Percentiles rank a stretch among this genome's conserved stretches.
Evolutionary conservation across 805 yeast genomes (phyloP).

Genomic region (Kurtzmaniella cleridarum): DNA sequence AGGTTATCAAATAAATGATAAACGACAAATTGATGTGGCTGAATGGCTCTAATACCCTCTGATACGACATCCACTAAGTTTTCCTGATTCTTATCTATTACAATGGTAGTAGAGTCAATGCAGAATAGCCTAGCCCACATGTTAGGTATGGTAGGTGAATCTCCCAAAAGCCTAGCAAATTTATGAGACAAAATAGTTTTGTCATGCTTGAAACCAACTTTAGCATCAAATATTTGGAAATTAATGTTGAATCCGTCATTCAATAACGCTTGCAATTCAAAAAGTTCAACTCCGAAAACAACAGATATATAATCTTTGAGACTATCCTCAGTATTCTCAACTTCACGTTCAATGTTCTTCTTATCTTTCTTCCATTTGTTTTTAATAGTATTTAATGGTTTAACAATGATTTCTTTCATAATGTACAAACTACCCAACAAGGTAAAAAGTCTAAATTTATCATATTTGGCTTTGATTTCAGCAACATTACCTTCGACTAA

Average conservation of each 20-base stretch:
- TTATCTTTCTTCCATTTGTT: slow-evolving; percentile 19
- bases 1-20: slow-evolving; percentile 35
- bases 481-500: slow-evolving; percentile 10
- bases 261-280: slow-evolving; percentile 27
- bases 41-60: slow-evolving; percentile 25
- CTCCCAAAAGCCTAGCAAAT: slow-evolving; percentile 42
- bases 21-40: slow-evolving; percentile 34
- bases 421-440: slow-evolving; percentile 29
- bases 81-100: slow-evolving; percentile 8
- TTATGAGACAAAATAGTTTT: slow-evolving; percentile 10
- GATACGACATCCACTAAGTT: slow-evolving; percentile 16
- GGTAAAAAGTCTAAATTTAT: slow-evolving; percentile 26
- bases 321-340: background rate
- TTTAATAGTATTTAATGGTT: slow-evolving; percentile 22
- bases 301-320: slow-evolving; percentile 8
- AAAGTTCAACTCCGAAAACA: slow-evolving; percentile 13
- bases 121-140: slow-evolving; percentile 47
- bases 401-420: slow-evolving; percentile 22
- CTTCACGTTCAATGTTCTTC: slow-evolving; percentile 6
- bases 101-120: slow-evolving; percentile 25
- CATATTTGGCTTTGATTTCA: slow-evolving; percentile 16
- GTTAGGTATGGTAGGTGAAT: slow-evolving; percentile 43
- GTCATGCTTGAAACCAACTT: slow-evolving; percentile 5
- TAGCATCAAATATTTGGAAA: slow-evolving; percentile 34
- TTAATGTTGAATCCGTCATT: slow-evolving; percentile 47